These are phyloP conservation scores for Nitzschia putrida DNA, from an alignment of 108 stramenopile species.

Conservation along the genomic window DNA sequence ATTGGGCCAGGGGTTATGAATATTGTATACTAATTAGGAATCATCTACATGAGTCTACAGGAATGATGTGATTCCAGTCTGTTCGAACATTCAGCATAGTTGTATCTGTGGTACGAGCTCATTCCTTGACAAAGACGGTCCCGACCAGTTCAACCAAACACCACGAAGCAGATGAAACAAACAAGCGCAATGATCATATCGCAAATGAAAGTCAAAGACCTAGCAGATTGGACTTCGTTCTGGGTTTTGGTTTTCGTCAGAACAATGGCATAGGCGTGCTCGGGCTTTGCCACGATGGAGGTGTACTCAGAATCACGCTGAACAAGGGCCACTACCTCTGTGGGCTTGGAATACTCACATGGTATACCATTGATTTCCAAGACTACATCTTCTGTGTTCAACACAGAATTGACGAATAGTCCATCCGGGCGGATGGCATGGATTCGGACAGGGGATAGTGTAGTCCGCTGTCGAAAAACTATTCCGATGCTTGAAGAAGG, in stretches of 20 bases:
- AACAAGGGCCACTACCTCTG: not conserved
- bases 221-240: no score
- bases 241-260: not conserved
- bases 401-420: not conserved
- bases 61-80: no score
- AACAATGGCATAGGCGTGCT: not conserved
- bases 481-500: not conserved
- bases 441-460: not conserved
- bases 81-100: no score
- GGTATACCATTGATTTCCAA: constrained; percentile 2
- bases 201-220: no score
- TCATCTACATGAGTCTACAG: no score
- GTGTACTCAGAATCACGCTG: not conserved
- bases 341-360: constrained; percentile 1
- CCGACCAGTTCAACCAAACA: no score
- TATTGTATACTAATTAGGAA: no score
- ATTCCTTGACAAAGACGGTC: no score
- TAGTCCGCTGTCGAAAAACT: not conserved
- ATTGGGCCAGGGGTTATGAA: no score
- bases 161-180: no score
- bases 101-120: no score
- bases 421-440: not conserved
- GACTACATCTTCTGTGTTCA: constrained; percentile 9
- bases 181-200: no score
- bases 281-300: not conserved